Evolutionary conservation across 1,284 basidiomycete genomes (phyloP), one percentile per base, ranked within the genome.

Genomic region (Cryptococcus neoformans): DNA sequence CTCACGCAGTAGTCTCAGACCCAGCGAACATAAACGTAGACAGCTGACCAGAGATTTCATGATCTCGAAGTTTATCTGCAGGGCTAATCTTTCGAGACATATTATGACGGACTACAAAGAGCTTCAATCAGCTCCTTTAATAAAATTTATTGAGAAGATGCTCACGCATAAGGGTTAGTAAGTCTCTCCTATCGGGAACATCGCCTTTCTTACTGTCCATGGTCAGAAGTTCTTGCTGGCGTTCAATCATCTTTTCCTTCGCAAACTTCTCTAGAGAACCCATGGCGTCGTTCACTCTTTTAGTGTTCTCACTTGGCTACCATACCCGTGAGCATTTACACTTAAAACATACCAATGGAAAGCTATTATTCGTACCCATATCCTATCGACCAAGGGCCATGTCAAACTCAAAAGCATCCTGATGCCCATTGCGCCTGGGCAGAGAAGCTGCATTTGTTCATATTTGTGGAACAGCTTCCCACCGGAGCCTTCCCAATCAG

Each of bases 1-100:
- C 21, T 21, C 21, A 21, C 21, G 64, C 58, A 10, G 65, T 66
- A 3, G 64, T 66, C 38, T 68, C 65, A 11, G 65, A 63, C 11
- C 67, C 66, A 8, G 66, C 66, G 50, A 68, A 66, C 60, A 66
- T 60, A 51, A 68, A 68, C 0, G 67, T 68, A 21, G 67, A 62
- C 14, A 68, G 52, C 37, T 66, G 65, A 37, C 67, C 67, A 6
- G 63, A 59, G 41, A 68, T 63, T 47, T 68, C 67, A 16, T 60
- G 50, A 41, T 66, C 63, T 40, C 57, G 45, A 58, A 68, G 52
- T 47, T 57, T 63, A 51, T 63, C 59, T 37, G 58, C 59, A 4
- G 56, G 54, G 16, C 54, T 44, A 16, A 60, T 42, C 8, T 57
- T 58, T 21, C 54, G 55, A 16, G 59, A 38, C 54, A 62, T 62